Percentiles rank a stretch among this genome's conserved stretches.
Conservation (phyloP, 2,329 filamentous ascomycete species). For the Fusarium napiforme region DNA sequence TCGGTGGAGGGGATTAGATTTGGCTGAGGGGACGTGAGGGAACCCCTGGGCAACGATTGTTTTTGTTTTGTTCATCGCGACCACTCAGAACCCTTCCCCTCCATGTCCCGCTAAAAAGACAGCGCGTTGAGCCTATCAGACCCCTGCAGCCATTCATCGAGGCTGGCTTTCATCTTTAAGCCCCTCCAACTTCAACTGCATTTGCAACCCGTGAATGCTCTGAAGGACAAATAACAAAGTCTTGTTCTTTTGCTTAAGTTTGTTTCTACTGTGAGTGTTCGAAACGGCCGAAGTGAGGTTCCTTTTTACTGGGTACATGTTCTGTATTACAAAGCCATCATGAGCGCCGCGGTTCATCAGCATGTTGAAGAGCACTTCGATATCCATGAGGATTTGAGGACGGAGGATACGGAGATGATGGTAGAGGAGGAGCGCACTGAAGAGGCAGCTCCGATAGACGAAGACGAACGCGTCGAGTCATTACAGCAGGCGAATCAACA, state of each 20-base stretch:
- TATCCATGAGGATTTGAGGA: conserved; percentile 62
- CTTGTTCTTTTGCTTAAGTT: conserved; percentile 8
- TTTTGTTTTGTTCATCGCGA: conserved; percentile 51
- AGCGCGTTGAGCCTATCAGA: conserved; percentile 31
- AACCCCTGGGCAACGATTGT: conserved; percentile 45
- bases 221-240: conserved; percentile 1
- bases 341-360: conserved; percentile 40
- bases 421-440: conserved; percentile 52
- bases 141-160: conserved; percentile 39
- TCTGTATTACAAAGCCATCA: conserved; percentile 22
- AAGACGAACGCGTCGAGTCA: conserved; percentile 43
- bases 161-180: conserved; percentile 18
- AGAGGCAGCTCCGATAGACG: conserved; percentile 37
- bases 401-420: conserved; percentile 63
- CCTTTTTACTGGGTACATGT: neutral
- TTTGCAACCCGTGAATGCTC: conserved; percentile 11
- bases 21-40: conserved; percentile 24
- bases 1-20: conserved; percentile 28
- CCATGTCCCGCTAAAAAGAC: conserved; percentile 42
- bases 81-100: conserved; percentile 37
- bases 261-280: neutral
- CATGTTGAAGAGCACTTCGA: conserved; percentile 55
- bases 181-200: conserved; percentile 38
- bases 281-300: neutral
- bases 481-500: conserved; percentile 36